These are phyloP conservation scores for Phytophthora vignae DNA, from an alignment of 352 stramenopile genomes.

Conservation along the genomic window DNA sequence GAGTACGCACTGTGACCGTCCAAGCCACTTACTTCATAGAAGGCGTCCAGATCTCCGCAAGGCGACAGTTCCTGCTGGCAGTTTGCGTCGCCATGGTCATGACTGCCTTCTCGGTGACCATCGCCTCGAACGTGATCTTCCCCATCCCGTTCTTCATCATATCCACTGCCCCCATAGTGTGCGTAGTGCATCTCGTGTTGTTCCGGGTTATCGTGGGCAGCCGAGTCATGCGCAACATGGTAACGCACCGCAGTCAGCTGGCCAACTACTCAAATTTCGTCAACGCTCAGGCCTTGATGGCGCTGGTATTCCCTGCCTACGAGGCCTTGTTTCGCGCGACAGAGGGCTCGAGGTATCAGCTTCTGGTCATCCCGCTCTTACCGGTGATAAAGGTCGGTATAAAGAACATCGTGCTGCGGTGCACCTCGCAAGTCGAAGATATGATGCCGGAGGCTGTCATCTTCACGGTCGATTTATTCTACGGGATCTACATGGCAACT, in stretches of 20 bases:
- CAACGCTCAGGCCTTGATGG: conserved; percentile 4
- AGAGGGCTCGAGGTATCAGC: conserved; percentile 8
- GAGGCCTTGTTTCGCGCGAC: conserved; percentile 16
- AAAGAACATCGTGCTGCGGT: conserved; percentile 17
- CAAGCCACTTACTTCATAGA: conserved; percentile 19
- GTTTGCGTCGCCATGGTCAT: background rate
- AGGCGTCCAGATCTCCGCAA: conserved; percentile 1
- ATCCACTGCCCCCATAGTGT: background rate
- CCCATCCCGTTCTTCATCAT: conserved; percentile 16
- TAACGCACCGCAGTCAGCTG: background rate
- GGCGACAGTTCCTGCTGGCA: background rate
- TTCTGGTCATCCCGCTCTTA: conserved; percentile 17
- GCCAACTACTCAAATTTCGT: conserved; percentile 12
- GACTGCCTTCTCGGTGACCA: background rate
- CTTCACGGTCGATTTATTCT: conserved; percentile 34
- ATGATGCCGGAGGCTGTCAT: conserved; percentile 27
- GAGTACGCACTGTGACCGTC: background rate
- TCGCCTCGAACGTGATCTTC: conserved; percentile 7
- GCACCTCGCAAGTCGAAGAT: conserved; percentile 18
- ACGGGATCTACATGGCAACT: conserved; percentile 26
- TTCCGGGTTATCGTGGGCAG: conserved; percentile 1
- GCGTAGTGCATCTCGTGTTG: background rate
- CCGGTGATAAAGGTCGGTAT: conserved; percentile 11
- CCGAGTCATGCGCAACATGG: background rate
- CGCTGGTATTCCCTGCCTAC: conserved; percentile 16